Base-by-base conservation (phyloP, 352 stramenopile genomes). In the Albugo laibachii region DNA sequence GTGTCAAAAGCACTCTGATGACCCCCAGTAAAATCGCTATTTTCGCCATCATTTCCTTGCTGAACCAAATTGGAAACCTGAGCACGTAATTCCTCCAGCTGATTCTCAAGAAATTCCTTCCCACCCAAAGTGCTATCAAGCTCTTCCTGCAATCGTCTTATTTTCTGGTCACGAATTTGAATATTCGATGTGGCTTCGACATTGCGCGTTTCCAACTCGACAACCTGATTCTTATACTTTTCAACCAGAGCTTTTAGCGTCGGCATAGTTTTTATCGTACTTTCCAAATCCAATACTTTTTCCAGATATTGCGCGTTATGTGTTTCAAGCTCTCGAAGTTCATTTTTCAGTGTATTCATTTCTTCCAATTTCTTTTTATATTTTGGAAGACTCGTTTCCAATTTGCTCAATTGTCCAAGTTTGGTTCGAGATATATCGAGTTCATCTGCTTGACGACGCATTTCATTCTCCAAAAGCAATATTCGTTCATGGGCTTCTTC, bases 171-270 rank as follows among this genome's bases (percentile, higher is more conserved):
- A 48, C 86, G 85, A 20, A 91, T 75, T 36, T 69, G 74, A 5
- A 81, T 59, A 45, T 63, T 84, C 39, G 78, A 85, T n/a, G 59
- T 65, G 12, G 60, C 72, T 47, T 91, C 75, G 13, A 91, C 67
- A 45, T 85, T 82, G 5, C 69, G 63, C 1, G 78, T 91, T 49
- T 91, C 72, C 13, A 91, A 61, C 20, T 91, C 78, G 36, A 91
- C 78, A 13, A 91, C 78, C 50, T 91, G 75, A 55, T 91, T 86
- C 60, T 91, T 91, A 62, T 91, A 91, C 41, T 71, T 78, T 50
- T 91, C 78, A 12, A 91, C 73, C 0, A 85, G 53, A 15, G 53
- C 59, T 51, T 87, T 88, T 1, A 91, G 58, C 5, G 66, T 74
- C 10, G 78, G 71, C 59, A 91, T 86, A 1, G 72, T 91, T 58